Evolutionary conservation across 192 early-diverging fungal genomes (phyloP).

Genomic region (Thoreauomyces humboldtii): DNA sequence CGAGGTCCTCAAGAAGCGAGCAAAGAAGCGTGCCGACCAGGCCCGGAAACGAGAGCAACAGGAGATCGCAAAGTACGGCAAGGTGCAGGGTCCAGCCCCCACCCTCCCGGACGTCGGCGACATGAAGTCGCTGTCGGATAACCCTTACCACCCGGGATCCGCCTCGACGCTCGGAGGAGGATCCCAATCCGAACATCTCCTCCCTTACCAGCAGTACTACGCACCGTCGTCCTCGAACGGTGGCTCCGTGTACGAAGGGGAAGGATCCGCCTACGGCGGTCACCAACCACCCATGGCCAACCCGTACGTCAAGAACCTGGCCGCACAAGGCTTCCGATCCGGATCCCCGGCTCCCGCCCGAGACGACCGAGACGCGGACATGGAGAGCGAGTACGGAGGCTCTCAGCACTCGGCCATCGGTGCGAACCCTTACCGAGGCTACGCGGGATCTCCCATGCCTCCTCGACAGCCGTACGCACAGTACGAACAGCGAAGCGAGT

Average conservation of each 20-base stretch:
- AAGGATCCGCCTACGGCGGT: slow-evolving; percentile 5
- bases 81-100: slow-evolving; percentile 6
- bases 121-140: neutral
- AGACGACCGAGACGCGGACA: neutral
- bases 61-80: slow-evolving; percentile 35
- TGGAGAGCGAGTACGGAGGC: slow-evolving; percentile 8
- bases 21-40: slow-evolving; percentile 47
- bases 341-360: neutral
- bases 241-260: neutral
- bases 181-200: neutral
- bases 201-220: neutral
- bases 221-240: neutral
- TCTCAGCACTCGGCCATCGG: no score
- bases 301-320: no score
- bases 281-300: neutral
- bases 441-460: no score
- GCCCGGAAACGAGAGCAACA: slow-evolving; percentile 39
- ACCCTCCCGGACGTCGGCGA: slow-evolving; percentile 26
- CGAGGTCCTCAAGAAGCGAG: slow-evolving; percentile 56
- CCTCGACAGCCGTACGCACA: no score
- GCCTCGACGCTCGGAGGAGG: no score
- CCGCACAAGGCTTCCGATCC: no score
- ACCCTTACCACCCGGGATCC: neutral
- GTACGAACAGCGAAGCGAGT: no score
- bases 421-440: no score